Conservation (phyloP, 495 filamentous ascomycete species). For the Penicillium riverlandense region DNA sequence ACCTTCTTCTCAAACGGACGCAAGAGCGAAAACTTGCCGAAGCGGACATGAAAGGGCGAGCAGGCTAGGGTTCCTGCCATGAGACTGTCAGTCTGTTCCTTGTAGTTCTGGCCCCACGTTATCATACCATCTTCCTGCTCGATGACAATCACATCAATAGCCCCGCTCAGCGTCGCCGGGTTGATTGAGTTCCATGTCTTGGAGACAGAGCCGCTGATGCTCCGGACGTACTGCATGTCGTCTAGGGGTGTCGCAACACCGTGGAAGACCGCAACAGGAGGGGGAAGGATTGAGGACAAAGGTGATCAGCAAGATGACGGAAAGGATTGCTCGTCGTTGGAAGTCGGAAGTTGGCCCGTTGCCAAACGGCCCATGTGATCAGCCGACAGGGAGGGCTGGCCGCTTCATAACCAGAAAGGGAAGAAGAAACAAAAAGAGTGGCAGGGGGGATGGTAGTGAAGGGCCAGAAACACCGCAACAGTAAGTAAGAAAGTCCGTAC, state of each 20-base stretch:
- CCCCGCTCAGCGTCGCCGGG: conserved; percentile 90
- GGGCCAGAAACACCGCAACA: background rate
- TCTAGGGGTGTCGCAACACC: conserved; percentile 12
- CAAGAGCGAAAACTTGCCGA: conserved; percentile 94
- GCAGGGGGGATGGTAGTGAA: background rate
- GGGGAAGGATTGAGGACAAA: conserved; percentile 1
- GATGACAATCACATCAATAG: conserved; percentile 98
- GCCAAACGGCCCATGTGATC: conserved; percentile 40
- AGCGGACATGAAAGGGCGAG: conserved; percentile 97
- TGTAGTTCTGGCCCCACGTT: too few species aligned
- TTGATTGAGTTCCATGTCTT: conserved; percentile 99
- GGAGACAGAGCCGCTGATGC: conserved; percentile 89
- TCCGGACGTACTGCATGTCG: conserved; percentile 95
- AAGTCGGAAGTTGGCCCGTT: conserved; percentile 23
- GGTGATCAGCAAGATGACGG: conserved; percentile 6
- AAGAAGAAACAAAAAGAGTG: conserved; percentile 4
- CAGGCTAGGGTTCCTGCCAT: conserved; percentile 63
- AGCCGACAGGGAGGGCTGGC: conserved; percentile 13
- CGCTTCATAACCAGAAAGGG: conserved; percentile 6
- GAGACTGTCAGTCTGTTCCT: background rate
- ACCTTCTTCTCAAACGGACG: conserved; percentile 98
- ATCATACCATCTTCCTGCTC: conserved; percentile 81
- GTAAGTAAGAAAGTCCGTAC: background rate
- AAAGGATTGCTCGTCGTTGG: conserved; percentile 10
- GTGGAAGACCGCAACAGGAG: conserved; percentile 6